These are phyloP conservation scores for Dentipellis fragilis DNA, from an alignment of 768 basidiomycete species.

Conservation along the genomic window DNA sequence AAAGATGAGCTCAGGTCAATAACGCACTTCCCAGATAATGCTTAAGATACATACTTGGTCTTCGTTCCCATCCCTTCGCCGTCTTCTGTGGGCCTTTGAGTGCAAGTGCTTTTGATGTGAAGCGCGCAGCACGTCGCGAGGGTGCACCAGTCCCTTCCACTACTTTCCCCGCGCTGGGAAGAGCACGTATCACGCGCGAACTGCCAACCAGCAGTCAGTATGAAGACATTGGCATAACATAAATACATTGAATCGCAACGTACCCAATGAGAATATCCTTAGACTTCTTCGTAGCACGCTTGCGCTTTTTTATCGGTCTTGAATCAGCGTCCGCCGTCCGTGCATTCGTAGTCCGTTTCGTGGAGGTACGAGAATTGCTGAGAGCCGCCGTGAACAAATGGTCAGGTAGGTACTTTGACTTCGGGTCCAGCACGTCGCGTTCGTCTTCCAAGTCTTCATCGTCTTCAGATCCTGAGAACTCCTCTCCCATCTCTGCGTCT, in stretches of 20 bases:
- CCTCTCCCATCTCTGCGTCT: neutral
- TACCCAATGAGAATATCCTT: slow-evolving; percentile 14
- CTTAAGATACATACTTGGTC: slow-evolving; percentile 8
- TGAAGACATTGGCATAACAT: neutral
- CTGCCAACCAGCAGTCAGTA: slow-evolving; percentile 5
- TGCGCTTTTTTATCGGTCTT: neutral
- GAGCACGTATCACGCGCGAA: slow-evolving; percentile 10
- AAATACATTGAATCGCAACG: neutral
- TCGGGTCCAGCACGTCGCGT: neutral
- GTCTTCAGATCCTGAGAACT: neutral
- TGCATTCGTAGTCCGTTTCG: neutral
- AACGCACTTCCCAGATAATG: neutral
- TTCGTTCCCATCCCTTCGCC: slow-evolving; percentile 10
- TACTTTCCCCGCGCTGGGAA: neutral
- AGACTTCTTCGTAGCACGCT: neutral
- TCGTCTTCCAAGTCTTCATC: neutral
- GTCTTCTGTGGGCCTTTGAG: neutral
- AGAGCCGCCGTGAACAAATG: slow-evolving; percentile 10
- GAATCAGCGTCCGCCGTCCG: neutral
- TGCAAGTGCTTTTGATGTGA: slow-evolving; percentile 4
- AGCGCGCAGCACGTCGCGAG: slow-evolving; percentile 7
- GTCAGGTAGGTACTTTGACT: slow-evolving; percentile 13
- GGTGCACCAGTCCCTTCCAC: slow-evolving; percentile 1
- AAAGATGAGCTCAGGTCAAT: neutral
- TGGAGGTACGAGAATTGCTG: neutral